phyloP scores from a whole-genome alignment of 1,284 basidiomycete genomes.

The Vanrija pseudolonga region DNA sequence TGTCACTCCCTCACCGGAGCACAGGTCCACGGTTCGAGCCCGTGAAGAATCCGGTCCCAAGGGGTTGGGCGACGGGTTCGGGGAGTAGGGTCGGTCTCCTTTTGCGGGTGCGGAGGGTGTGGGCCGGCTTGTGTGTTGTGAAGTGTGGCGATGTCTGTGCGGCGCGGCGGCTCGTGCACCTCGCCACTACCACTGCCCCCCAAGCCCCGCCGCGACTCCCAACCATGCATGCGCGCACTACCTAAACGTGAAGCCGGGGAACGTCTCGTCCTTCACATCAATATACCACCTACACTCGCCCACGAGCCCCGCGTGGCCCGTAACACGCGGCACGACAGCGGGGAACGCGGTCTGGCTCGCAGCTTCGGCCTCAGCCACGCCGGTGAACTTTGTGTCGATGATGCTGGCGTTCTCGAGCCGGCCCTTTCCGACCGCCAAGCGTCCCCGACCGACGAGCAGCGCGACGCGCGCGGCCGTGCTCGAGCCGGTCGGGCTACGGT shows the following conservation, averaged over 20 bases:
- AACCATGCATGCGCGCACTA: slow-evolving; percentile 52
- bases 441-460: slow-evolving; percentile 45
- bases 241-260: slow-evolving; percentile 12
- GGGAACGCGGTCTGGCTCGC: slow-evolving; percentile 6
- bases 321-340: slow-evolving; percentile 11
- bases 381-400: slow-evolving; percentile 9
- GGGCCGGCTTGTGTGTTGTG: too few relatives aligned
- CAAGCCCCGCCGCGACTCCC: background rate
- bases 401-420: slow-evolving; percentile 21
- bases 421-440: too few relatives aligned
- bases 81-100: too few relatives aligned
- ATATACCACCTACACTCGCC: slow-evolving; percentile 12
- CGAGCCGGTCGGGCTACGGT: slow-evolving; percentile 53
- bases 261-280: slow-evolving; percentile 13
- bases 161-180: too few relatives aligned
- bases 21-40: too few relatives aligned
- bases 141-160: too few relatives aligned
- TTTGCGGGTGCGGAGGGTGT: too few relatives aligned
- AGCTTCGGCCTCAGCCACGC: background rate
- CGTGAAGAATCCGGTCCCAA: too few relatives aligned
- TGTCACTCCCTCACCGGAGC: too few relatives aligned
- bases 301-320: slow-evolving; percentile 13
- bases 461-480: slow-evolving; percentile 52
- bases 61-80: too few relatives aligned
- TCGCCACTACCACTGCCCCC: too few relatives aligned